Evolutionary conservation across 2,329 filamentous ascomycete species (phyloP), one percentile per base, ranked within the genome.

Genomic region (Tolypocladium tundrense): DNA sequence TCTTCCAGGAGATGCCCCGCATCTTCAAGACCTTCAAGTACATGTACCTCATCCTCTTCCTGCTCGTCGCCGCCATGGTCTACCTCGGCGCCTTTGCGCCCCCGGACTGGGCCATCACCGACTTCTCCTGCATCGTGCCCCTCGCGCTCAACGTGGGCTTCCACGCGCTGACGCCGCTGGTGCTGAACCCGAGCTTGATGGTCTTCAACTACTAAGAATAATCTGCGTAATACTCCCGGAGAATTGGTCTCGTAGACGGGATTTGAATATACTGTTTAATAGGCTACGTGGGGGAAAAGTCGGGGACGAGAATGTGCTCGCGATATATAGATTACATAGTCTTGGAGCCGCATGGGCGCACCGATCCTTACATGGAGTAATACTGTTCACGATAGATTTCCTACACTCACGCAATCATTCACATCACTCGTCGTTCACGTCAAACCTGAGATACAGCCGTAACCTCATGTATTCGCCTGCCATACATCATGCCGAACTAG

Each of bases 151-250:
- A 82, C 21, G 45, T 63, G n/a, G 58, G 55, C 7, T 54, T 63
- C 9, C 62, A 63, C 50, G 81, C 85, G 66, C 68, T 82, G 45
- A 68, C 86, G 59, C 84, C 84, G 11, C 77, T 87, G 54, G 75
- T 76, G 58, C 70, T 87, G 60, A 87, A 87, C 64, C 84, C 84
- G 24, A 82, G 81, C 55, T 67, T 87, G 72, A 86, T 87, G 83
- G 51, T 65, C 19, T 66, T 64, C 56, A 65, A 64, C 52, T 66
- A 65, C 37, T 64, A 2, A 45, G 1, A 1, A 3, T 37, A 16
- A 13, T 37, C 9, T 16, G 1, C 21, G 24, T 21, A 31, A 31
- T 6, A 31, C 27, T 31, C 27, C 27, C 27, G 5, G 27, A 31
- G 27, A 31, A 55, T 52, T 8, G 39, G 50, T 8, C 24, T 4